Conservation (phyloP, 306 rosid genomes). For the Rosa lucieae region DNA sequence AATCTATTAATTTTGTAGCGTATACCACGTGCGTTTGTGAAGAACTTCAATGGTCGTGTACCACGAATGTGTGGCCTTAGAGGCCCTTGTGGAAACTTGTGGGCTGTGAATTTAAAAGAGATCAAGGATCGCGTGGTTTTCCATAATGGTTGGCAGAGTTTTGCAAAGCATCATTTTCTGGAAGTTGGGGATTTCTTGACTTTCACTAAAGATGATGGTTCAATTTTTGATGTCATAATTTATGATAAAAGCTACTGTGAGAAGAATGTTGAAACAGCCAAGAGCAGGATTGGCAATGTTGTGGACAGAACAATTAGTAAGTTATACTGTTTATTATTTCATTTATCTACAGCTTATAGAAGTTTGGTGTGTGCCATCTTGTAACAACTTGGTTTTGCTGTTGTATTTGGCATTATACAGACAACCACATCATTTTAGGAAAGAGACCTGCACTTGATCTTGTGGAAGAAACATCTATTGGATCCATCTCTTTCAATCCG, state of each 20-base stretch:
- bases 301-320: not conserved
- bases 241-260: conserved; percentile 16
- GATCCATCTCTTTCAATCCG: not conserved
- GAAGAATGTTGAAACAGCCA: not conserved
- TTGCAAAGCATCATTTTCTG: conserved; percentile 15
- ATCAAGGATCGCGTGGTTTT: not conserved
- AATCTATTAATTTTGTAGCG: not conserved
- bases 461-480: not conserved
- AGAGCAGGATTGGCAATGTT: not conserved
- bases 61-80: not conserved
- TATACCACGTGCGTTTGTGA: not conserved
- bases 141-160: conserved; percentile 21
- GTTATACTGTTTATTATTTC: not conserved
- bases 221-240: conserved; percentile 10
- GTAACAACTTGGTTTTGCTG: not conserved
- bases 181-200: conserved; percentile 12
- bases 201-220: not conserved
- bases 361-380: not conserved
- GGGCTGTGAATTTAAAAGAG: conserved; percentile 8
- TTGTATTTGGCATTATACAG: not conserved
- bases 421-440: not conserved
- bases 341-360: not conserved
- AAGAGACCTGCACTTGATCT: not conserved
- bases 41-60: not conserved
- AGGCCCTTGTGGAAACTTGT: not conserved